phyloP scores from a whole-genome alignment of 768 basidiomycete genomes.

The Boletellus emodensis region DNA sequence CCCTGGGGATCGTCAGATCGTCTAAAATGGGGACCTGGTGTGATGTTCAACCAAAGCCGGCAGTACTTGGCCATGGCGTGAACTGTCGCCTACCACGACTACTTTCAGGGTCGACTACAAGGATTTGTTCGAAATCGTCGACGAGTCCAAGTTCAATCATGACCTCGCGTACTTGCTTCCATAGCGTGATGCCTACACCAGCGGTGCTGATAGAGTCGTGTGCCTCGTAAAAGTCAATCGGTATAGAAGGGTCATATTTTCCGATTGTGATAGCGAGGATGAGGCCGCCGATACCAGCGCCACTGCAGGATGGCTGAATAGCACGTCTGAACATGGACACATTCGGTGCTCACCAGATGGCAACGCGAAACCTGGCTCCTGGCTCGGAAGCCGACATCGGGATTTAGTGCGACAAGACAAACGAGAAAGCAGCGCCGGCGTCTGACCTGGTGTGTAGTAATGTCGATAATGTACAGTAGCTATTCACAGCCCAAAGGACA shows the following conservation, averaged over 20 bases:
- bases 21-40: neutral
- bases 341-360: slow-evolving; percentile 17
- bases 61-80: neutral
- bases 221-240: slow-evolving; percentile 46
- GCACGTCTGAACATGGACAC: neutral
- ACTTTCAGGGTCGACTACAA: slow-evolving; percentile 8
- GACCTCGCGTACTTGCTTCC: slow-evolving; percentile 45
- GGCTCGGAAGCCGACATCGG: neutral
- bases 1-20: slow-evolving; percentile 30
- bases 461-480: too few species aligned
- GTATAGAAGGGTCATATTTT: slow-evolving; percentile 28
- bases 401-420: too few species aligned
- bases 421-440: too few species aligned
- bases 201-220: slow-evolving; percentile 36
- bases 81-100: slow-evolving; percentile 9
- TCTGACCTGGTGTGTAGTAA: too few species aligned
- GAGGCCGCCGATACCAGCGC: slow-evolving; percentile 44
- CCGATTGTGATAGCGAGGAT: slow-evolving; percentile 39
- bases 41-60: neutral
- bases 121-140: slow-evolving; percentile 27
- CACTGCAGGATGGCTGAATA: slow-evolving; percentile 16
- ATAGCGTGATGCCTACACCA: slow-evolving; percentile 44
- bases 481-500: too few species aligned
- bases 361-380: slow-evolving; percentile 14
- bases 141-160: slow-evolving; percentile 41